Evolutionary conservation across 2,329 filamentous ascomycete species (phyloP).

Genomic region (Colletotrichum cordylinicola): DNA sequence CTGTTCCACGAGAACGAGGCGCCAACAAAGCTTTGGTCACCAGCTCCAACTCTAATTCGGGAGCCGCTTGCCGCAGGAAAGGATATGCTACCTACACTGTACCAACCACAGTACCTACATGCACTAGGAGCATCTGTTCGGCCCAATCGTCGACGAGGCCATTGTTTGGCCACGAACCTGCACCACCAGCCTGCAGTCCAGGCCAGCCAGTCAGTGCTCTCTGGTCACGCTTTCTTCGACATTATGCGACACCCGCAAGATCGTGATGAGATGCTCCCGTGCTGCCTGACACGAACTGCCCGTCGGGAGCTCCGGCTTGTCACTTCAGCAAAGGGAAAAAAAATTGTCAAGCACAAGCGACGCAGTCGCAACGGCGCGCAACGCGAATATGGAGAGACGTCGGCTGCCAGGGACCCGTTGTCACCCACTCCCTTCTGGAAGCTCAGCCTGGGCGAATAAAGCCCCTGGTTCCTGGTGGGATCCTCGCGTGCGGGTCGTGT

Average conservation of each 20-base stretch:
- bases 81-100: too few species aligned
- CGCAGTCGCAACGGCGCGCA: neutral
- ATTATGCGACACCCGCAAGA: neutral
- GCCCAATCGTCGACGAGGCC: neutral
- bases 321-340: neutral
- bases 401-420: neutral
- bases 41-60: slow-evolving; percentile 19
- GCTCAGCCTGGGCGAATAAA: neutral
- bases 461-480: slow-evolving; percentile 6
- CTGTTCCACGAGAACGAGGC: neutral
- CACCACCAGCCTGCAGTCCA: neutral
- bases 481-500: neutral
- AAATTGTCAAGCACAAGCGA: neutral
- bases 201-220: neutral
- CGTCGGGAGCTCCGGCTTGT: neutral
- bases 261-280: neutral
- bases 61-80: neutral
- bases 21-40: slow-evolving; percentile 14
- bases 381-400: neutral
- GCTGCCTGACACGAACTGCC: neutral
- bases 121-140: neutral
- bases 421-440: slow-evolving; percentile 13
- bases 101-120: neutral
- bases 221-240: neutral
- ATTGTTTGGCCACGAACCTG: neutral